A percentile compares a stretch with the other conserved stretches of the same genome.
Evolutionary conservation across 2,329 filamentous ascomycete genomes (phyloP).

Genomic region (Clarireedia homoeocarpa): DNA sequence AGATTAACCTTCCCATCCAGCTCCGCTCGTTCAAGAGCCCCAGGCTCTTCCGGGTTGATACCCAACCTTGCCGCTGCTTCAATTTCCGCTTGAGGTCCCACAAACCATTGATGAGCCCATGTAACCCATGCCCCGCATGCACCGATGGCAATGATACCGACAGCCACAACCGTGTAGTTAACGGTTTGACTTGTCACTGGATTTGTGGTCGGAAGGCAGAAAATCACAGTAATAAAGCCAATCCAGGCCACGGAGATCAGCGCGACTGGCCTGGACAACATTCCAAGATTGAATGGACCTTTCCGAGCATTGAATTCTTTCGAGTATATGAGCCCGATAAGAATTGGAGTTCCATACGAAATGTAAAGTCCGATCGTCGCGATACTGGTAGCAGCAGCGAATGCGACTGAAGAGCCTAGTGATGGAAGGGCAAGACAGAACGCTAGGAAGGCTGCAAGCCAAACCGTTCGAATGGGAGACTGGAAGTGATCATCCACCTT

Average conservation of each 20-base stretch:
- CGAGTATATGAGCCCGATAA: conserved; percentile 46
- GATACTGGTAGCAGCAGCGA: conserved; percentile 50
- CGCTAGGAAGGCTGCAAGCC: conserved; percentile 45
- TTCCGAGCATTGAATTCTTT: conserved; percentile 41
- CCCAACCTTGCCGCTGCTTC: conserved; percentile 41
- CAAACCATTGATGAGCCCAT: conserved; percentile 48
- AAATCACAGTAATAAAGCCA: conserved; percentile 46
- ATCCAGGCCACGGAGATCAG: conserved; percentile 44
- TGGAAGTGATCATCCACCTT: conserved; percentile 42
- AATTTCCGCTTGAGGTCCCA: conserved; percentile 46
- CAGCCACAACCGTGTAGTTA: conserved; percentile 52
- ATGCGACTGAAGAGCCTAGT: conserved; percentile 47
- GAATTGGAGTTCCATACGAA: conserved; percentile 49
- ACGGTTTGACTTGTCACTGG: conserved; percentile 48
- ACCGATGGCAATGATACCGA: conserved; percentile 46
- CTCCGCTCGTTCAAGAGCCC: conserved; percentile 22
- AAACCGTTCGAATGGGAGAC: conserved; percentile 45
- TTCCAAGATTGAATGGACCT: conserved; percentile 46
- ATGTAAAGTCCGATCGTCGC: conserved; percentile 52
- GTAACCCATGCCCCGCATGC: conserved; percentile 42
- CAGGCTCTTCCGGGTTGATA: conserved; percentile 34
- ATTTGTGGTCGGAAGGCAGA: conserved; percentile 48
- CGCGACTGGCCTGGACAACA: conserved; percentile 40
- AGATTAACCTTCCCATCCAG: neutral
- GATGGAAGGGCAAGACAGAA: conserved; percentile 49